These are phyloP conservation scores for Rutidosis leptorrhynchoides DNA, from an alignment of 129 eudicot genomes.

Conservation along the genomic window DNA sequence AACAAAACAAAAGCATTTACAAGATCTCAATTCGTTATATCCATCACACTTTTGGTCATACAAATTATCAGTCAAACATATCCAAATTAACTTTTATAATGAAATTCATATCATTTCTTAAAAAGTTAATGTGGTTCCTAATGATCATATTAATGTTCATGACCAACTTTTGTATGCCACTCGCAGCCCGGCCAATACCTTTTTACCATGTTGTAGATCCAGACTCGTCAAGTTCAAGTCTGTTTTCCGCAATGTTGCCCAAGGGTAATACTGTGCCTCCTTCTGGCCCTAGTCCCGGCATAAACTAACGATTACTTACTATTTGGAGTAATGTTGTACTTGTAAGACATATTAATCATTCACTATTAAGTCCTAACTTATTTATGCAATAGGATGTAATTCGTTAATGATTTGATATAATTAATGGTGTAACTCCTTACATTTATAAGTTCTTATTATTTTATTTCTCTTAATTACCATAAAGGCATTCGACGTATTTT, in stretches of 20 bases:
- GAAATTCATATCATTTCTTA: conserved; percentile 4
- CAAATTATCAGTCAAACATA: background rate
- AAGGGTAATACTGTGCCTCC: conserved; percentile 40
- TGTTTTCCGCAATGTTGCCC: conserved; percentile 40
- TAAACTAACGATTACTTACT: conserved; percentile 8
- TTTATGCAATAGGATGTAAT: background rate
- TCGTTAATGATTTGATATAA: no score
- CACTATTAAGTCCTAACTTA: no score
- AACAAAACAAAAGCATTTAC: conserved; percentile 25
- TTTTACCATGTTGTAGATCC: background rate
- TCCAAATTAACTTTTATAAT: conserved; percentile 1
- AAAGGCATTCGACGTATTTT: no score
- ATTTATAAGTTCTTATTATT: no score
- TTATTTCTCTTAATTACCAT: no score
- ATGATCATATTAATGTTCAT: conserved; percentile 14
- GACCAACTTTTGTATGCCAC: background rate
- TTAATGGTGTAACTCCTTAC: no score
- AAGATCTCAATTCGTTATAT: conserved; percentile 23
- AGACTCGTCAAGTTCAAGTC: conserved; percentile 9
- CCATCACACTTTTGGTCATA: background rate
- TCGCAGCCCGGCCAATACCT: conserved; percentile 23
- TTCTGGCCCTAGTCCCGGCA: conserved; percentile 46
- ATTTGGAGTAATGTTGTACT: background rate
- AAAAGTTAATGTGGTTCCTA: conserved; percentile 17
- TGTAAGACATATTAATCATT: background rate